Evolutionary conservation across 768 basidiomycete genomes (phyloP), one percentile per base, ranked within the genome.

Genomic region (Suillus fuscotomentosus): DNA sequence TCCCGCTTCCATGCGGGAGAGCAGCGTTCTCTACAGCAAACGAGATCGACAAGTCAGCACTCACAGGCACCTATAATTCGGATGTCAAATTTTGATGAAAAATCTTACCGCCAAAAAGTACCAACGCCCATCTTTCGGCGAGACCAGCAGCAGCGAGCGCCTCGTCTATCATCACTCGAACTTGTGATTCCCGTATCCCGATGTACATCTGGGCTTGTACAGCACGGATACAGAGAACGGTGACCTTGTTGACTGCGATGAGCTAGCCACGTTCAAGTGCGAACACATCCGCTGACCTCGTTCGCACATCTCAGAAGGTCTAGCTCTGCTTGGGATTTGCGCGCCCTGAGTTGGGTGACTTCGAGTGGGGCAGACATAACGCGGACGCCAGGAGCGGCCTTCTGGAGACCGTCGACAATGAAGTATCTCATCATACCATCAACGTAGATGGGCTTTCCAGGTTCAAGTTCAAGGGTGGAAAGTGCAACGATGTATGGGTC

Each of bases 1-100:
- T 88, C 3, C 92, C 91, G 43, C 83, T 81, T 7, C 93, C 95
- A 72, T 95, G 94, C 3, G 93, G 94, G 27, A 93, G 83, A 3
- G 92, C 93, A 6, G 92, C 94, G 69, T 95, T 91, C 65, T 90
- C 94, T 95, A 72, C 8, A 20, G 41, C 3, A 61, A 41, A 65
- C 65, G 56, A 51, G 22, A 54, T 13, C 20, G 55, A 66, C 38
- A 69, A 55, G 56, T 38, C 41, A 63, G 41, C 8, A 62, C 48
- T 36, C 48, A 27, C 41, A 7, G 17, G 10, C 8, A 6, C 34
- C 6, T 42, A 42, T 20, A 31, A 42, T 42, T 31, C 11, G 53
- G 4, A 20, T 6, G 11, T 20, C 41, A n/a, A 31, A 3, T 31
- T 22, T 27, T 13, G 31, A 42, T 8, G 4, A 34, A 45, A 45